Evolutionary conservation across 2,329 filamentous ascomycete genomes (phyloP), one percentile per base, ranked within the genome.

Genomic region (Monosporascus sp.): DNA sequence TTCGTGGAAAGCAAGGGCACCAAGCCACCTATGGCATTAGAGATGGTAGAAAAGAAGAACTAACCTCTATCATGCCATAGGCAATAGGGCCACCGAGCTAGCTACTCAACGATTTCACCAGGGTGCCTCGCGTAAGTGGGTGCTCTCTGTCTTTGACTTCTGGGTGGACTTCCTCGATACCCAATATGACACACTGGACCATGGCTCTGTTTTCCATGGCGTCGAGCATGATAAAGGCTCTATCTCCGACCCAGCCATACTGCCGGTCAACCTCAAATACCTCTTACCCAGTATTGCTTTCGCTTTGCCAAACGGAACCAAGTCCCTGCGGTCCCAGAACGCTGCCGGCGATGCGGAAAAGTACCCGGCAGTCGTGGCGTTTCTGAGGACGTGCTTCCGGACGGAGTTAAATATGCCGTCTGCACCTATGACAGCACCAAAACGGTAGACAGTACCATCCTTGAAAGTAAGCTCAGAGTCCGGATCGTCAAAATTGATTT

Each of bases 341-440:
- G 37, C 49, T 7, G 20, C 38, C 9, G 26, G 49, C n/a, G 49
- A 43, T 20, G 49, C 20, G 11, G 16, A 9, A 40, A 26, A 16
- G 19, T 41, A 24, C 7, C n/a, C 19, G 40, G 17, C 22, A 26
- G 40, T 26, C 17, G n/a, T 9, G 19, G 24, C 1, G 17, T 50
- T 17, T 14, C 37, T 38, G 24, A 50, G 14, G 6, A 50, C 40
- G 17, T 50, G 17, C 19, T 50, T 44, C 16, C 49, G 40, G 26
- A 45, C 40, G 14, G 7, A 27, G 37, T 38, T 24, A 22, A 45
- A 50, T 27, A 50, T 50, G n/a, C 49, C 49, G 31, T 50, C 49
- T 22, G 49, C 49, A 24, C 49, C 49, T 16, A 50, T 44, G 37
- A 50, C 38, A 4, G 49, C 49, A 26, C 45, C 49, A 44, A 50